Percentiles rank a stretch among this genome's conserved stretches.
These are phyloP conservation scores for Alternaria sp. DNA, from an alignment of 2,329 filamentous ascomycete genomes.

Conservation along the genomic window DNA sequence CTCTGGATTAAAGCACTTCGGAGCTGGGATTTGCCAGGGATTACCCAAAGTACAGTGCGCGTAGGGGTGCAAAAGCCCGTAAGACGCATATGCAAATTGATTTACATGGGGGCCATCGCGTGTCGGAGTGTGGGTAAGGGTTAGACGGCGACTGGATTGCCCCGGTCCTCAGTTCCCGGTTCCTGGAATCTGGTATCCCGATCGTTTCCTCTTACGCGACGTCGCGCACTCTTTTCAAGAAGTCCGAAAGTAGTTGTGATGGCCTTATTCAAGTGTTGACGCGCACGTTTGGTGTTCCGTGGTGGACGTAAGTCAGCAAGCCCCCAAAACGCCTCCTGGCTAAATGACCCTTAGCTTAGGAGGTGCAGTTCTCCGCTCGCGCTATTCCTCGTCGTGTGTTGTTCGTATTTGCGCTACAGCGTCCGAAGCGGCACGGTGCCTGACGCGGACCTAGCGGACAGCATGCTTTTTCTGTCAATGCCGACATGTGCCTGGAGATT, in stretches of 20 bases:
- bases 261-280: neutral
- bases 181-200: neutral
- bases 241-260: neutral
- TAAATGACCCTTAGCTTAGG: neutral
- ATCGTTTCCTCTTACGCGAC: neutral
- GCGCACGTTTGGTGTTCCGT: neutral
- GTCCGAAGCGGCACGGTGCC: neutral
- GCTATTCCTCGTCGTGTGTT: neutral
- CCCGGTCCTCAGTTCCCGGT: neutral
- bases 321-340: neutral
- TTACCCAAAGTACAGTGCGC: neutral
- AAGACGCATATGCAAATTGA: neutral
- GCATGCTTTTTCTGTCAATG: neutral
- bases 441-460: neutral
- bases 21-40: neutral
- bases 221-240: neutral
- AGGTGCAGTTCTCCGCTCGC: neutral
- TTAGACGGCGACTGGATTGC: neutral
- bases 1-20: neutral
- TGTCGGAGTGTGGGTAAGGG: neutral
- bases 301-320: neutral
- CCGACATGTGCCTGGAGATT: neutral
- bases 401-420: neutral
- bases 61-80: neutral
- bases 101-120: slow-evolving; percentile 2